These are phyloP conservation scores for Podaxis sp. DNA, from an alignment of 768 basidiomycete species.

Conservation along the genomic window DNA sequence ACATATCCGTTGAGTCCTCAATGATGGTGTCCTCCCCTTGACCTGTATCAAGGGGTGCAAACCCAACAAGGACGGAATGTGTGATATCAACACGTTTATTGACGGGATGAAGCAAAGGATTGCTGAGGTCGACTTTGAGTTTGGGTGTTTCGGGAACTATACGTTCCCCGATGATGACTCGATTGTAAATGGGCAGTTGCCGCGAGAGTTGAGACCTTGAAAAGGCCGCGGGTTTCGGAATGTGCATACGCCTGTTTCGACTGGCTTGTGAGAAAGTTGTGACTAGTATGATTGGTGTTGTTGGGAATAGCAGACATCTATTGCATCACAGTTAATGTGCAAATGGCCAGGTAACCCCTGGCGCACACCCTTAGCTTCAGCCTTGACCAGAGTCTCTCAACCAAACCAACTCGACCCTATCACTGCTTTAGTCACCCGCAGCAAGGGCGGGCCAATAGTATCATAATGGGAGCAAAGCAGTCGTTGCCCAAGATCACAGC, in stretches of 20 bases:
- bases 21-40: conserved; percentile 70
- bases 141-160: conserved; percentile 56
- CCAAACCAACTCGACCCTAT: not conserved
- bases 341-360: too few species aligned
- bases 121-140: conserved; percentile 53
- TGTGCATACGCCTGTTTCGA: too few species aligned
- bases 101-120: conserved; percentile 52
- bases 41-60: conserved; percentile 61
- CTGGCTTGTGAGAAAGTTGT: too few species aligned
- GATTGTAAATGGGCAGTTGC: conserved; percentile 33
- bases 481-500: conserved; percentile 85
- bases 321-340: not conserved
- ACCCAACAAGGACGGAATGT: conserved; percentile 53
- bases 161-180: conserved; percentile 38
- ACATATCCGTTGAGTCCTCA: conserved; percentile 67
- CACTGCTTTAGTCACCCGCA: not conserved
- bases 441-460: not conserved
- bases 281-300: too few species aligned
- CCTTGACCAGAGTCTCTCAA: not conserved
- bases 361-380: too few species aligned
- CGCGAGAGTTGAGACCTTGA: conserved; percentile 11
- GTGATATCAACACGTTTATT: conserved; percentile 57
- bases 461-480: conserved; percentile 62
- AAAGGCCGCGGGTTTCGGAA: not conserved
- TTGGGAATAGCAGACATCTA: too few species aligned